Percentiles rank a stretch among this genome's conserved stretches.
Conservation (phyloP, 768 basidiomycete genomes). For the Suillus sp. region DNA sequence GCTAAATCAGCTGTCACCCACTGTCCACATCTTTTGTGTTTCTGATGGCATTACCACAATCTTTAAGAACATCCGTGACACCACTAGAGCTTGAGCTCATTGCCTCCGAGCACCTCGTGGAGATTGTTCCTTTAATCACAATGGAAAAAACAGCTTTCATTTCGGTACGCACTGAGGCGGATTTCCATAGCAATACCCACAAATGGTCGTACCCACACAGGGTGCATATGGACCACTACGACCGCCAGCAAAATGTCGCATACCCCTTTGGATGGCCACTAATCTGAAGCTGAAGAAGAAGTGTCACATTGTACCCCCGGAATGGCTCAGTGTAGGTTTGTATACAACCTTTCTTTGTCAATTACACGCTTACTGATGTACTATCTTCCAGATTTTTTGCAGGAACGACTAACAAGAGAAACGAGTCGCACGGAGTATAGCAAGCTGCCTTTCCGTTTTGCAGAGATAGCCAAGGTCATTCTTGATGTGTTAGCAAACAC, state of each 20-base stretch:
- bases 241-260: slow-evolving; percentile 79
- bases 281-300: slow-evolving; percentile 94
- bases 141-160: slow-evolving; percentile 94
- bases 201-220: slow-evolving; percentile 39
- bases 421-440: slow-evolving; percentile 75
- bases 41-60: slow-evolving; percentile 75
- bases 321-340: slow-evolving; percentile 87
- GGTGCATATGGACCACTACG: slow-evolving; percentile 92
- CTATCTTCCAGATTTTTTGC: slow-evolving; percentile 67
- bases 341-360: neutral
- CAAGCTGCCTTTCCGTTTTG: slow-evolving; percentile 81
- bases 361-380: slow-evolving; percentile 1
- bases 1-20: neutral
- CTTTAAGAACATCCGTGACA: slow-evolving; percentile 69
- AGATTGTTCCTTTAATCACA: slow-evolving; percentile 84
- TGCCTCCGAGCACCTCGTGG: slow-evolving; percentile 80
- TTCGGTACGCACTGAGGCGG: slow-evolving; percentile 46
- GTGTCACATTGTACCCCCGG: slow-evolving; percentile 88
- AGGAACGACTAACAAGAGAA: slow-evolving; percentile 73
- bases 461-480: slow-evolving; percentile 88
- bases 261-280: slow-evolving; percentile 97
- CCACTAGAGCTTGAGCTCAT: slow-evolving; percentile 89
- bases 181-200: neutral
- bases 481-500: slow-evolving; percentile 79
- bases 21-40: neutral